Evolutionary conservation across 139 green algal genomes (phyloP).

Genomic region (Trebouxia sp.): DNA sequence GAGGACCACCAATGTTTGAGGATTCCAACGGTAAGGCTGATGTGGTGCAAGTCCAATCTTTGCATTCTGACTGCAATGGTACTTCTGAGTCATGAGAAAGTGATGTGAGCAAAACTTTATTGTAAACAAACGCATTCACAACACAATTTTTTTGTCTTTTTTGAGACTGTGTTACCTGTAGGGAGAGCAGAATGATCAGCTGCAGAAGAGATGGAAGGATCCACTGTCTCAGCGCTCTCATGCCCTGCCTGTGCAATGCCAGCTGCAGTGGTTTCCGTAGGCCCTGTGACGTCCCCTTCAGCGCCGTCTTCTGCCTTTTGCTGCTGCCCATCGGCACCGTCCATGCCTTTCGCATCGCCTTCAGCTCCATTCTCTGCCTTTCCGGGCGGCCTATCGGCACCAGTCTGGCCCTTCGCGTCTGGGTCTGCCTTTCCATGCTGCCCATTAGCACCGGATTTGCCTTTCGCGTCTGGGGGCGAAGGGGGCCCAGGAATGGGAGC

Average conservation of each 20-base stretch:
- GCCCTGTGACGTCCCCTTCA: neutral
- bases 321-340: neutral
- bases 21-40: too few relatives aligned
- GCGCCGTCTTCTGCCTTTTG: neutral
- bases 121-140: too few relatives aligned
- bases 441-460: neutral
- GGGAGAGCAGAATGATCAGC: neutral
- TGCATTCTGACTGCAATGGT: too few relatives aligned
- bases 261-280: conserved; percentile 5
- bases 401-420: neutral
- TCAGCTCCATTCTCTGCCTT: neutral
- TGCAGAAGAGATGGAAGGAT: conserved; percentile 3
- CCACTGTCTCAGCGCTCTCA: neutral
- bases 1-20: too few relatives aligned
- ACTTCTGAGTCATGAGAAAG: too few relatives aligned
- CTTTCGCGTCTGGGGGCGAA: neutral
- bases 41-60: too few relatives aligned
- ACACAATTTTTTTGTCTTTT: too few relatives aligned
- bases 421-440: neutral
- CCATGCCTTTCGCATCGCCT: neutral
- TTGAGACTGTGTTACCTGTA: too few relatives aligned
- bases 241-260: conserved; percentile 17
- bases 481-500: neutral
- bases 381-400: neutral
- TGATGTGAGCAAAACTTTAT: too few relatives aligned